phyloP scores from a whole-genome alignment of 352 stramenopile genomes.

The Globisporangium irregulare region DNA sequence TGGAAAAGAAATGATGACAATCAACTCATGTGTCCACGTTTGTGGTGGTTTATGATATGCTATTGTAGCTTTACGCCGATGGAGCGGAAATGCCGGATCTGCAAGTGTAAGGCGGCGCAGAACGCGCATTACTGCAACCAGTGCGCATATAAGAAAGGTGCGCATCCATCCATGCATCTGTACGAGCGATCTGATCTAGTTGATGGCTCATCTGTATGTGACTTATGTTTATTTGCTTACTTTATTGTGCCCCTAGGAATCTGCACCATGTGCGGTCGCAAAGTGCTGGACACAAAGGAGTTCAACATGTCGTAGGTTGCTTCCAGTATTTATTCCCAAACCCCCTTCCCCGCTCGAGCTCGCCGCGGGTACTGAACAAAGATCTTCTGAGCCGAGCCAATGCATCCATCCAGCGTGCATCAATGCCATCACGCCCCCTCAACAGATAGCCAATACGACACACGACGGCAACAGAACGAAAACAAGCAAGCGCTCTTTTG shows the following conservation, averaged over 20 bases:
- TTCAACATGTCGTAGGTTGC: conserved; percentile 53
- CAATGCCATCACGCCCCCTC: too few species aligned
- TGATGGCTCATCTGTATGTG: not conserved
- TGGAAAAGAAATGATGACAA: not conserved
- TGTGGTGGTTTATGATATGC: not conserved
- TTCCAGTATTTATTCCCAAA: not conserved
- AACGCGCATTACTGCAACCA: conserved; percentile 71
- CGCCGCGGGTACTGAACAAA: not conserved
- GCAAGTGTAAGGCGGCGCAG: conserved; percentile 53
- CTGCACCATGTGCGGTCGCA: conserved; percentile 66
- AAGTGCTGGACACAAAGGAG: conserved; percentile 59
- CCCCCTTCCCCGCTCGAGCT: not conserved
- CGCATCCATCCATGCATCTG: not conserved
- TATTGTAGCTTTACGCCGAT: conserved; percentile 44
- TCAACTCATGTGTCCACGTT: not conserved
- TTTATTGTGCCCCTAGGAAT: conserved; percentile 27
- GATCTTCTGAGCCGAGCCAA: not conserved
- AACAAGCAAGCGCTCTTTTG: too few species aligned
- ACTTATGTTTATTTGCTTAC: not conserved
- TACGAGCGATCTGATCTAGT: not conserved
- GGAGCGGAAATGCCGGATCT: conserved; percentile 57
- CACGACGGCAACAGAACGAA: too few species aligned
- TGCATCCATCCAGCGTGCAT: not conserved
- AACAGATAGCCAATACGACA: too few species aligned
- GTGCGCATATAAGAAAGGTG: conserved; percentile 80